phyloP scores from a whole-genome alignment of 352 stramenopile species.

The Chrysophaeum taylorii region DNA sequence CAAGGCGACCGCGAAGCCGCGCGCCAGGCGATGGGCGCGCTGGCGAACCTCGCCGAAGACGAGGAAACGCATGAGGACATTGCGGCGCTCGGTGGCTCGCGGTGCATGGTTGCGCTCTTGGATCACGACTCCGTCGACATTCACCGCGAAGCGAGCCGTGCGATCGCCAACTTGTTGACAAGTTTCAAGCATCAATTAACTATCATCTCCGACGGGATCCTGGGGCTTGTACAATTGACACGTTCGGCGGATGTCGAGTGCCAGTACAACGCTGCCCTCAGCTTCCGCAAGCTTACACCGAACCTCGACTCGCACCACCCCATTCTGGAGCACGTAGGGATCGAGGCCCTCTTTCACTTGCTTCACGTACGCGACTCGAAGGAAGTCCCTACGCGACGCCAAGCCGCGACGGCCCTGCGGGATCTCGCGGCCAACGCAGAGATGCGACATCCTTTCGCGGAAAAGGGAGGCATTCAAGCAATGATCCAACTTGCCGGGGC shows the following conservation, averaged over 20 bases:
- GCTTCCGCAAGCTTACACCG: slow-evolving; percentile 80
- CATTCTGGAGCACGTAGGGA: slow-evolving; percentile 66
- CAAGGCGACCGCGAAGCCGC: slow-evolving; percentile 78
- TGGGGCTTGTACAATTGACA: slow-evolving; percentile 74
- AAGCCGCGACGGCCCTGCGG: slow-evolving; percentile 69
- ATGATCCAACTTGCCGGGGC: slow-evolving; percentile 74
- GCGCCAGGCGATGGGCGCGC: slow-evolving; percentile 70
- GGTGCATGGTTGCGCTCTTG: slow-evolving; percentile 35
- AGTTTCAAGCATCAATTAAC: slow-evolving; percentile 74
- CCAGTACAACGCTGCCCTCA: slow-evolving; percentile 83
- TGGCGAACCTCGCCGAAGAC: slow-evolving; percentile 86
- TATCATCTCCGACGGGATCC: slow-evolving; percentile 75
- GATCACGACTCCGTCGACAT: slow-evolving; percentile 18
- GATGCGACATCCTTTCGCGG: slow-evolving; percentile 66
- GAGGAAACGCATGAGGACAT: slow-evolving; percentile 81
- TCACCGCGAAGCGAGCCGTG: slow-evolving; percentile 43
- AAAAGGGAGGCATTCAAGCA: slow-evolving; percentile 66
- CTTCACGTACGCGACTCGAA: slow-evolving; percentile 75
- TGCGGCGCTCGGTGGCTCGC: slow-evolving; percentile 50
- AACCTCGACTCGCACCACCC: slow-evolving; percentile 73
- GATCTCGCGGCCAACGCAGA: slow-evolving; percentile 74
- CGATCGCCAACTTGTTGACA: slow-evolving; percentile 82
- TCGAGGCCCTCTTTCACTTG: slow-evolving; percentile 80
- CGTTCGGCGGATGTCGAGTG: slow-evolving; percentile 75
- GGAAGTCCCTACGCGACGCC: slow-evolving; percentile 40